Evolutionary conservation across 257 asterid genomes (phyloP), one percentile per base, ranked within the genome.

Genomic region (Apocynum venetum): DNA sequence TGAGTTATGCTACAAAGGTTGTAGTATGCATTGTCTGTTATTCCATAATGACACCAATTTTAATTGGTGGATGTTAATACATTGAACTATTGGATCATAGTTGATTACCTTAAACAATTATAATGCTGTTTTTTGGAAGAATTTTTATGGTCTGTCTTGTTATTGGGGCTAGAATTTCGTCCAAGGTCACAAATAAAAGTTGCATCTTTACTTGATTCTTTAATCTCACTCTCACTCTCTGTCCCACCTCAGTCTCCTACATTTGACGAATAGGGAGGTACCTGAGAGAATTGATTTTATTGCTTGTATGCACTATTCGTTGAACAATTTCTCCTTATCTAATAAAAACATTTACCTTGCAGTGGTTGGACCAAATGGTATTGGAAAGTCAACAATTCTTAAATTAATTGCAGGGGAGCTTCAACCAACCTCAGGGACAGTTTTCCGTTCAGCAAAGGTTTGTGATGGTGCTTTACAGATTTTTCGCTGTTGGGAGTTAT

Each of bases 341-440:
- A 44, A 4, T 69, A 14, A 43, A 12, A 19, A 5, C 56, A n/a
- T 56, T 25, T 73, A 12, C 80, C 82, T 82, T 89, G 81, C 91
- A 95, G 99, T 95, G 98, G 98, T 93, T 83, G 99, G 99, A 40
- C 97, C 99, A 60, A 95, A 95, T 88, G 99, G 99, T 69, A 95
- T 95, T 80, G 99, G 98, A 84, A 95, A 95, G 89, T 90, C 98
- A 17, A 93, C 98, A 65, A 93, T 95, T 81, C 97, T 95, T 53
- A 95, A 95, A 80, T 90, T 95, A 78, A 95, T 95, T 81, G 85
- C 98, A 47, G 99, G 98, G 84, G 99, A 93, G 78, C 96, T 95
- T 83, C 99, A 95, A 86, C 99, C 99, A 55, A 93, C 86, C 80
- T 93, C 98, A 60, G 99, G 99, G 76, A 95, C 99, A 71, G 96